Evolutionary conservation across 2,329 filamentous ascomycete species (phyloP).

Genomic region (Fusarium foetens): DNA sequence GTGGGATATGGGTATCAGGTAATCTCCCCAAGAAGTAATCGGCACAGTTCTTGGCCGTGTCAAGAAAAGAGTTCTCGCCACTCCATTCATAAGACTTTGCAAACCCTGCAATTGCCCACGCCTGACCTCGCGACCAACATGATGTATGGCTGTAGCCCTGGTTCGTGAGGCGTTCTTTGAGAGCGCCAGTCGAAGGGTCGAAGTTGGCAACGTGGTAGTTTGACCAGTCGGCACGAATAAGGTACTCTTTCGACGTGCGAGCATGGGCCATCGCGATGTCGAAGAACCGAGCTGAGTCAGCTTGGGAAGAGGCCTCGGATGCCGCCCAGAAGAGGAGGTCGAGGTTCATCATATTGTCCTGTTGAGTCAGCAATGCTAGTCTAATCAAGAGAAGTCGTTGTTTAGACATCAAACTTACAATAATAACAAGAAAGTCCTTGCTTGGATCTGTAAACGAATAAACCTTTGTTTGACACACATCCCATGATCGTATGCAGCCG

Average conservation of each 20-base stretch:
- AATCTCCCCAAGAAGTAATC: conserved; percentile 55
- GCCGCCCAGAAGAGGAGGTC: conserved; percentile 56
- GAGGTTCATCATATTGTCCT: conserved; percentile 56
- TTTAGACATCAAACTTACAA: conserved; percentile 42
- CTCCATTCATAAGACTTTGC: conserved; percentile 60
- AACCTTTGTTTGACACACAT: conserved; percentile 53
- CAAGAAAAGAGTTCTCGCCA: conserved; percentile 52
- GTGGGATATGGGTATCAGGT: conserved; percentile 46
- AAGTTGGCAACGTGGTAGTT: conserved; percentile 60
- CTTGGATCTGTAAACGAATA: conserved; percentile 51
- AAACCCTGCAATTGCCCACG: conserved; percentile 61
- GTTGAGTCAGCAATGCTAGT: neutral
- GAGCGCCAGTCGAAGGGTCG: conserved; percentile 51
- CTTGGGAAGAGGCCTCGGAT: neutral
- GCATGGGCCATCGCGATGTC: conserved; percentile 54
- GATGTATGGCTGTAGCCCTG: conserved; percentile 57
- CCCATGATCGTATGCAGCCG: conserved; percentile 56
- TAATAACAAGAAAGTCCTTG: conserved; percentile 54
- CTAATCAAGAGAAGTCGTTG: rapidly evolving
- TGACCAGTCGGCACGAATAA: conserved; percentile 52
- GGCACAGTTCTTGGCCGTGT: conserved; percentile 55
- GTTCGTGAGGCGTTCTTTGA: conserved; percentile 57
- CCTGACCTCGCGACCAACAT: conserved; percentile 60
- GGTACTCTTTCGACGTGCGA: conserved; percentile 50
- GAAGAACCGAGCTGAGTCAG: conserved; percentile 30